Conservation (phyloP, 176 grass and related monocot species). For the Zea mays region DNA sequence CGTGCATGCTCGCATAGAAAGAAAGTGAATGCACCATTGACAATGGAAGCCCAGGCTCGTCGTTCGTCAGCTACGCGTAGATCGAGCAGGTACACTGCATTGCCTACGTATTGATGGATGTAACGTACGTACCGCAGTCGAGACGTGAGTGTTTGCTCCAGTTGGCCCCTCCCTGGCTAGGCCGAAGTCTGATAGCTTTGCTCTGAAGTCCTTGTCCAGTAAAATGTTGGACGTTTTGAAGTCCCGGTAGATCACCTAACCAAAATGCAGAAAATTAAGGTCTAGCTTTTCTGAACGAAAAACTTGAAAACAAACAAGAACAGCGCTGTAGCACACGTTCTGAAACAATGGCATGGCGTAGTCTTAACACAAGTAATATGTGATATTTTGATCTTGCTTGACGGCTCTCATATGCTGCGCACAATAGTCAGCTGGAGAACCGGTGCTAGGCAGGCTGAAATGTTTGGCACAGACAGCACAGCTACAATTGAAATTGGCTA, state of each 20-base stretch:
- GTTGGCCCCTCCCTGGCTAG: conserved; percentile 84
- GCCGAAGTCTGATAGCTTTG: conserved; percentile 87
- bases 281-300: too few species aligned
- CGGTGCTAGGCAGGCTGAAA: conserved; percentile 10
- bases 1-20: neutral
- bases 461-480: neutral
- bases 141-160: conserved; percentile 75
- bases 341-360: neutral
- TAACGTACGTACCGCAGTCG: conserved; percentile 65
- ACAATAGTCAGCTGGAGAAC: neutral
- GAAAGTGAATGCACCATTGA: conserved; percentile 23
- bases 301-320: neutral
- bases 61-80: conserved; percentile 11
- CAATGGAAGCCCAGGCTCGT: neutral
- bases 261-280: too few species aligned
- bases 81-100: conserved; percentile 11
- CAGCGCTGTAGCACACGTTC: neutral
- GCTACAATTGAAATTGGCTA: conserved; percentile 26
- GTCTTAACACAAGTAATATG: neutral
- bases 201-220: conserved; percentile 78
- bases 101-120: conserved; percentile 12
- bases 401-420: neutral
- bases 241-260: too few species aligned
- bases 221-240: conserved; percentile 5
- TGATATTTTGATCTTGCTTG: conserved; percentile 19